Conservation (phyloP, 768 basidiomycete genomes). For the Leccinum uliginosum region DNA sequence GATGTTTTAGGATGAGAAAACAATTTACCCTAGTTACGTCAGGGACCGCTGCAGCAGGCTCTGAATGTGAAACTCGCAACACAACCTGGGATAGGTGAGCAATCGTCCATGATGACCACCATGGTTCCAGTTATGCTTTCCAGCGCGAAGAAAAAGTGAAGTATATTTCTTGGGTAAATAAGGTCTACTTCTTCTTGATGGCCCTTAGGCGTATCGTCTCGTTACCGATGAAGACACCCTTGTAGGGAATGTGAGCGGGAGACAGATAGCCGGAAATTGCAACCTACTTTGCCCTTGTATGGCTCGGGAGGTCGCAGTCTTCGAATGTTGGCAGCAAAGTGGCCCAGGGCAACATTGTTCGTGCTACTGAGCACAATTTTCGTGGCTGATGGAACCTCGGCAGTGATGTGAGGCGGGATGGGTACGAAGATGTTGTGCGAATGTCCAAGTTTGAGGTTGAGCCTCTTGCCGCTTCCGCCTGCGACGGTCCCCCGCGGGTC, state of each 20-base stretch:
- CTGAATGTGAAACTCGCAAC: not conserved
- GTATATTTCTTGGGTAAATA: conserved; percentile 4
- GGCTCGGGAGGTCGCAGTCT: conserved; percentile 88
- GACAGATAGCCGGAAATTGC: not conserved
- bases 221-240: conserved; percentile 94
- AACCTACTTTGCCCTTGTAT: conserved; percentile 92
- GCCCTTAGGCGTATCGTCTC: conserved; percentile 90
- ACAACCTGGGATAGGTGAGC: too few relatives aligned
- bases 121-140: not conserved
- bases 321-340: conserved; percentile 85
- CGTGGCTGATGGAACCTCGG: conserved; percentile 76
- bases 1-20: not conserved
- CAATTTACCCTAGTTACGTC: too few relatives aligned
- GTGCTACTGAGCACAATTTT: conserved; percentile 79
- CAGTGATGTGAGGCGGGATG: conserved; percentile 77
- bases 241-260: conserved; percentile 5
- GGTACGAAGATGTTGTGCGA: conserved; percentile 83
- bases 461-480: conserved; percentile 57
- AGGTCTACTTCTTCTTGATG: conserved; percentile 88
- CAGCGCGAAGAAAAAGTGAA: not conserved
- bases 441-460: conserved; percentile 91
- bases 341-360: conserved; percentile 83
- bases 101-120: not conserved
- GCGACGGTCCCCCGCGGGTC: conserved; percentile 60
- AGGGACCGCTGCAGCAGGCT: not conserved